Percentiles rank a stretch among this genome's conserved stretches.
Evolutionary conservation across 2,329 filamentous ascomycete genomes (phyloP).

Genomic region (Sclerotinia borealis): DNA sequence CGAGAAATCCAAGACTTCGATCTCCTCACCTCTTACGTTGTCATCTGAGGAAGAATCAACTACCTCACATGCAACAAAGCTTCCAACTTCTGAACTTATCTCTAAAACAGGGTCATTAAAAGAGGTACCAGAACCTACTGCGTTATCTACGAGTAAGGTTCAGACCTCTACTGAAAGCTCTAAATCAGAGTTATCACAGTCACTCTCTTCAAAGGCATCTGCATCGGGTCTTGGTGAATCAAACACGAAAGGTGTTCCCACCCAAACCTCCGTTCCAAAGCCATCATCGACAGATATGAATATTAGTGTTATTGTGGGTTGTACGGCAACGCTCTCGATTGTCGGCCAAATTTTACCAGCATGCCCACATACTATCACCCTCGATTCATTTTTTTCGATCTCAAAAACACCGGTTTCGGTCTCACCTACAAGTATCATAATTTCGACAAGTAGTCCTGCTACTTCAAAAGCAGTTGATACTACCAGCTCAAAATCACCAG

Average conservation of each 20-base stretch:
- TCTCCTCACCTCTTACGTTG: neutral
- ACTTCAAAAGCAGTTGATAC: neutral
- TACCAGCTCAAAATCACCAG: neutral
- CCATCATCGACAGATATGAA: conserved; percentile 8
- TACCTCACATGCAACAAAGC: neutral
- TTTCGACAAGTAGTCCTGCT: neutral
- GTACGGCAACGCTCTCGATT: conserved; percentile 8
- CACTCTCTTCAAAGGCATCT: neutral
- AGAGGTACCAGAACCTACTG: neutral
- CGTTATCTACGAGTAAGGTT: neutral
- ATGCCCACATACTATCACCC: conserved; percentile 8
- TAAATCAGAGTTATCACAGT: neutral
- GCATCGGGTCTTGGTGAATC: neutral
- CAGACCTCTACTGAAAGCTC: neutral
- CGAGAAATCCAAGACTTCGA: neutral
- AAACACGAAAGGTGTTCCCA: neutral
- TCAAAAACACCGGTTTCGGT: neutral
- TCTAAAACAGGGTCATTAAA: neutral
- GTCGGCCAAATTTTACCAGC: neutral
- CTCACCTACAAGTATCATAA: neutral
- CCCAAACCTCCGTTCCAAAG: neutral
- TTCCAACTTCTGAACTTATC: neutral
- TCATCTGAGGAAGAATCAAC: neutral
- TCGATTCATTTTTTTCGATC: neutral
- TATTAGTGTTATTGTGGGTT: conserved; percentile 1